Base-by-base conservation (phyloP, 805 yeast species). In the Pichia heedii region DNA sequence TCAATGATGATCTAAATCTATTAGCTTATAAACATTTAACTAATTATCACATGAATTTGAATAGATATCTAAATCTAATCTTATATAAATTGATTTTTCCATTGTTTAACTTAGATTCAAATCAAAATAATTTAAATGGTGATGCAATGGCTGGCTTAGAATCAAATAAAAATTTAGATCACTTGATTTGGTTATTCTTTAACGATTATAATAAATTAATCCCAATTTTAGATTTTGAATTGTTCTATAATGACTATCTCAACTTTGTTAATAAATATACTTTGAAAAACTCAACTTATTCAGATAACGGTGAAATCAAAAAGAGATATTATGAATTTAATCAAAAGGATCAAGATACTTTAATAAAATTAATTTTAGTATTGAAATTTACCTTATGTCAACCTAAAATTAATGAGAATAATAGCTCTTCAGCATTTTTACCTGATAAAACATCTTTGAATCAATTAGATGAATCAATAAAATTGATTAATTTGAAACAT, bases 191-290 rank as follows among this genome's bases (percentile, higher is more conserved):
- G 52, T 67, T 73, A 34, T 76, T 65, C 54, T 76, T 76, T 52
- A 61, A 73, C 46, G 70, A 73, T 54, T 72, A 71, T 54, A 76
- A 76, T 58, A 68, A 70, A 20, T 66, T 76, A 46, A 67, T 76
- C 22, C 81, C 81, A 4, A 70, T 76, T 9, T 67, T 76, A 48
- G 80, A 75, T 50, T 74, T 71, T 50, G 72, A 69, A 38, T 59
- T 66, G 32, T 75, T 76, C 49, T 75, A 74, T 69, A 70, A 69
- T 50, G 68, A 70, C 40, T 76, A 76, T 29, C 68, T 75, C 51
- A 74, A 73, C 39, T 65, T 76, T 37, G 66, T 67, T 52, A 68
- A 68, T 52, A 65, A 58, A 39, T 62, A 55, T 45, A 58, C 66
- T 2, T 32, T 55, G 7, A 54, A 55, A 35, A 49, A 52, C 15